Evolutionary conservation across 2,329 filamentous ascomycete genomes (phyloP), one percentile per base, ranked within the genome.

Genomic region (Cephalotrichum gorgonifer): DNA sequence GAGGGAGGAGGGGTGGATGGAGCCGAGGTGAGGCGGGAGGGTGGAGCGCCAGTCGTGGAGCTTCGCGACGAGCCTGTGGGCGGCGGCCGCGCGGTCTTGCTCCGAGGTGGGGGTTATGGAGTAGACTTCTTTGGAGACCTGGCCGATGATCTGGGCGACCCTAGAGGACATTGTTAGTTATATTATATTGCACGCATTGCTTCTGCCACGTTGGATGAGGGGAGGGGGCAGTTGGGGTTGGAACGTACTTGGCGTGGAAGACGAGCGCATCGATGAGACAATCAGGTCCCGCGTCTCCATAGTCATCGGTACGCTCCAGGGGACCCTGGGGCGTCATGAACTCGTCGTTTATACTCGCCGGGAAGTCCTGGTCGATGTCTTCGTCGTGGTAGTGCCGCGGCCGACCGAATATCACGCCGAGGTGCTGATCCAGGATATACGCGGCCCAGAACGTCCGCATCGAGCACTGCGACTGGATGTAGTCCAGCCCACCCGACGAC

Each of bases 351-450:
- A 79, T 67, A 1, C 65, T 55, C 15, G 70, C 69, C 0, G 79
- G 79, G n/a, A 78, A 67, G 2, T 74, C 71, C 50, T 83, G 79
- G 47, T 83, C 79, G 44, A 81, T 78, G 46, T 83, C 78, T 30
- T 81, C 76, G 42, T 83, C 79, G 44, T 80, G 78, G 25, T 81
- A 76, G 14, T 79, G 69, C 7, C 76, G 62, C 1, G 80, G 80
- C 6, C 80, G 67, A 0, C 80, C 80, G 27, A 83, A 73, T 17
- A 81, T 75, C n/a, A 81, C 76, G 23, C 77, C 76, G 1, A 84
- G 63, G 50, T 83, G 83, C 35, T 78, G 78, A 55, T 84, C 79
- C 1, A 83, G 62, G 1, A 74, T 76, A 55, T 83, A 84, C 0
- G 76, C 73, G 3, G 73, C 73, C 80, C 80, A 83, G 46, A 84